phyloP scores from a whole-genome alignment of 345 rosid genomes.

The Euclidium syriacum region DNA sequence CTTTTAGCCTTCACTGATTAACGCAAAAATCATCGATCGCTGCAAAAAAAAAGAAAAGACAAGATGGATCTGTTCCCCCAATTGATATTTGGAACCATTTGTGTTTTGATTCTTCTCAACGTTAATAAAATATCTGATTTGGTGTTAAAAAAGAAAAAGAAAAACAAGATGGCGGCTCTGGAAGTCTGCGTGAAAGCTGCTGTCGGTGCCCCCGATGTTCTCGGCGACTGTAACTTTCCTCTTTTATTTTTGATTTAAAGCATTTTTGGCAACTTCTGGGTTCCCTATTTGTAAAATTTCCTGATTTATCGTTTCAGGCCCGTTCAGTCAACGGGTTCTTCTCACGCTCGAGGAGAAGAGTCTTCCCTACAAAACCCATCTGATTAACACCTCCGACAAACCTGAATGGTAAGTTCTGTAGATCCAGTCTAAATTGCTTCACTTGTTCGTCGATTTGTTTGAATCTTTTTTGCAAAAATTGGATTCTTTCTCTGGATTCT shows the following conservation, averaged over 20 bases:
- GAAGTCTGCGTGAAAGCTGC: slow-evolving; percentile 92
- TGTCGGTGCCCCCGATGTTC: slow-evolving; percentile 53
- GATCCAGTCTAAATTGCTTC: not conserved
- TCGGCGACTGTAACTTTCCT: slow-evolving; percentile 65
- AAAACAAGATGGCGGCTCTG: slow-evolving; percentile 57
- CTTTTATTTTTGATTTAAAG: too few species aligned
- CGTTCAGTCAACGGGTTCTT: slow-evolving; percentile 59
- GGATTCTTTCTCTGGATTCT: not conserved
- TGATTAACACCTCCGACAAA: slow-evolving; percentile 55
- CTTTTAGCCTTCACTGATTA: not conserved
- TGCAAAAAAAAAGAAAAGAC: not conserved
- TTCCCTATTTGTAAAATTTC: not conserved
- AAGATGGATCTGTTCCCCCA: too few species aligned
- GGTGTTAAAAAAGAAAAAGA: not conserved
- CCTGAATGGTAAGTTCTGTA: slow-evolving; percentile 66
- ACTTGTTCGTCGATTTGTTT: not conserved
- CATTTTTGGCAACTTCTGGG: too few species aligned
- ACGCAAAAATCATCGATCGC: not conserved
- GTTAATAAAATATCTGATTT: too few species aligned
- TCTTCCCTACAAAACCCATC: slow-evolving; percentile 49
- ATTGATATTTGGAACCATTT: too few species aligned
- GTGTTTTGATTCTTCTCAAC: too few species aligned
- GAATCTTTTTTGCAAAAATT: not conserved
- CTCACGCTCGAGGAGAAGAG: slow-evolving; percentile 91
- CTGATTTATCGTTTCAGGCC: slow-evolving; percentile 42